phyloP scores from a whole-genome alignment of 768 basidiomycete species.

The Phylloporus sp. region DNA sequence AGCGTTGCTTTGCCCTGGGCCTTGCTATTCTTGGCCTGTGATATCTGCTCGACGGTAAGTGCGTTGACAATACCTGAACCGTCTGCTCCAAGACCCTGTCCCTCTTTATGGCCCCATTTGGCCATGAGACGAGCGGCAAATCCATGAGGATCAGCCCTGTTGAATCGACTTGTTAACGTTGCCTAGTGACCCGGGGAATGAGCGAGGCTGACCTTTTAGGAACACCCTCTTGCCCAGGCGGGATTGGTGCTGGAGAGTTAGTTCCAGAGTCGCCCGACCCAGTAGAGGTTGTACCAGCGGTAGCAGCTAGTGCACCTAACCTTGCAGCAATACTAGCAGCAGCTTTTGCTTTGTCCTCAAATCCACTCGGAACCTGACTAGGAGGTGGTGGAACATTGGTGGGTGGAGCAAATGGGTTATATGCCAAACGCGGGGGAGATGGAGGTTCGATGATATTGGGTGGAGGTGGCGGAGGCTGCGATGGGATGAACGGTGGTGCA shows the following conservation, averaged over 20 bases:
- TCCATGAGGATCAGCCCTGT: conserved; percentile 58
- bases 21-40: conserved; percentile 35
- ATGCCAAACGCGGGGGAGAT: conserved; percentile 55
- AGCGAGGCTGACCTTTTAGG: conserved; percentile 12
- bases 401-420: conserved; percentile 68
- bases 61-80: conserved; percentile 88
- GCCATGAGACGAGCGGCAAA: conserved; percentile 90
- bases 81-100: conserved; percentile 84
- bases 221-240: conserved; percentile 29
- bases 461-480: conserved; percentile 20
- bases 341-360: conserved; percentile 69
- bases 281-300: conserved; percentile 17
- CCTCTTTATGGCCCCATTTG: conserved; percentile 95
- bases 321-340: conserved; percentile 83
- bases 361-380: conserved; percentile 36
- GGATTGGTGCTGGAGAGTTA: conserved; percentile 24
- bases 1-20: conserved; percentile 37
- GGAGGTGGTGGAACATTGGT: conserved; percentile 59
- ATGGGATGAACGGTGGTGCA: conserved; percentile 27
- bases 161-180: not conserved
- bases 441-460: conserved; percentile 24
- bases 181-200: not conserved
- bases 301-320: conserved; percentile 52
- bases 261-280: conserved; percentile 26
- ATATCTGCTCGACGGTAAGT: conserved; percentile 70